Base-by-base conservation (phyloP, 371 early-diverging fungal genomes). In the Dinochytrium kinnereticum region DNA sequence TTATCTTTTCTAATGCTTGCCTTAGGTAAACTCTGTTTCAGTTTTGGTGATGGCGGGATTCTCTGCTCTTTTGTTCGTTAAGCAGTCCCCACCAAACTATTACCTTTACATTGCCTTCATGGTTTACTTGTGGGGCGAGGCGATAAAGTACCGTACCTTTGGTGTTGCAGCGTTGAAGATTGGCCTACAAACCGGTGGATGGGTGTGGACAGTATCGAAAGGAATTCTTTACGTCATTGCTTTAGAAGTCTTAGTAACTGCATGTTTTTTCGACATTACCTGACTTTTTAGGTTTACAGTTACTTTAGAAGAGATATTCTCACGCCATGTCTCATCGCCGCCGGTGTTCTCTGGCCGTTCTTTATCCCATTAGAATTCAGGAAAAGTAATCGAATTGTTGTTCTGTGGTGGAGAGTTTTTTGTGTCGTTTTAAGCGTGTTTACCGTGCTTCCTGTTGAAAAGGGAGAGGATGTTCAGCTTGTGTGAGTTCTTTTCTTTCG, bases 91-190 rank as follows among this genome's bases (percentile, higher is more conserved):
- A 1, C 69, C 73, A 10, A 87, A 91, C 77, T 96, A 97, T 81
- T 95, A 96, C 80, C 87, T 89, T 0, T 97, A 97, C 68, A 84
- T 87, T 0, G 83, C 89, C 10, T 96, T 97, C 83, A 94, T 96
- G 0, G 82, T 94, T 0, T 94, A 81, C 73, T 95, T 97, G 72
- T 96, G 96, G 96, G 84, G 86, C 40, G 87, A 91, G 44, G 82
- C 90, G 1, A n/a, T 91, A 5, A 78, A 82, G 69, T 82, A 87
- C 13, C 79, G 82, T 3, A 31, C 73, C 89, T 15, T 19, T 75
- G 28, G 66, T 76, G 0, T 59, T 80, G 70, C 70, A 84, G 51
- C 39, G 31, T 1, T 44, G 38, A 33, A 55, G 53, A 24, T 57
- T 21, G 75, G 61, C 7, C 36, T 61, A 31, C 33, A 40, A 26